A percentile compares a stretch with the other conserved stretches of the same genome.
Evolutionary conservation across 768 basidiomycete genomes (phyloP).

Genomic region (Boletus sp.): DNA sequence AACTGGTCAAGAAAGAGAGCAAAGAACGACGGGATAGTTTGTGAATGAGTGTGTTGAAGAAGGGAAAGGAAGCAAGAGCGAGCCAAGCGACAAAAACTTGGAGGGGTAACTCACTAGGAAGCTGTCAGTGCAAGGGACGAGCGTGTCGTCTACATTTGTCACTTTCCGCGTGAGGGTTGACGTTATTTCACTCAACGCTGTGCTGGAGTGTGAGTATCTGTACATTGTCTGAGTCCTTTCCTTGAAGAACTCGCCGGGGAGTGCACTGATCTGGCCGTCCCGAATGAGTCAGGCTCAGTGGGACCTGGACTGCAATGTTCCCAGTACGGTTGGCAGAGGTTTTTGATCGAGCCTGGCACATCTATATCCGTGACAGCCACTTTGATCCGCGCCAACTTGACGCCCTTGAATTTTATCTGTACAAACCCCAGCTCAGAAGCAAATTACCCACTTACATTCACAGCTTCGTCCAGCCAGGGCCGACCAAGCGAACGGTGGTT

Average conservation of each 20-base stretch:
- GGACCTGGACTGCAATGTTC: neutral
- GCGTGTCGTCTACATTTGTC: conserved; percentile 1
- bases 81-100: conserved; percentile 4
- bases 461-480: neutral
- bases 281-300: neutral
- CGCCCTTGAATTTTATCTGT: no score
- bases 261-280: neutral
- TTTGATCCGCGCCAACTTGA: conserved; percentile 7
- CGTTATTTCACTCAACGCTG: conserved; percentile 15
- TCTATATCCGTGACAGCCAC: neutral
- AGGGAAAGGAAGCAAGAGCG: neutral
- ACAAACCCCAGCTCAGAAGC: no score
- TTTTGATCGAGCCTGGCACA: neutral
- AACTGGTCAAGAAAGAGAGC: neutral
- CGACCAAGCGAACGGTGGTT: neutral
- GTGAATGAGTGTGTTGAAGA: neutral
- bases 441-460: neutral
- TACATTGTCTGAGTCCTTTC: neutral
- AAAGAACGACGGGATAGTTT: neutral
- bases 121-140: conserved; percentile 10
- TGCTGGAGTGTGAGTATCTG: neutral
- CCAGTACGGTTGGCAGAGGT: neutral
- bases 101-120: neutral
- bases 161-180: conserved; percentile 8
- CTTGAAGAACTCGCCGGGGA: neutral